Evolutionary conservation across 305 asterid species (phyloP), one percentile per base, ranked within the genome.

Genomic region (Solanum hybrid): DNA sequence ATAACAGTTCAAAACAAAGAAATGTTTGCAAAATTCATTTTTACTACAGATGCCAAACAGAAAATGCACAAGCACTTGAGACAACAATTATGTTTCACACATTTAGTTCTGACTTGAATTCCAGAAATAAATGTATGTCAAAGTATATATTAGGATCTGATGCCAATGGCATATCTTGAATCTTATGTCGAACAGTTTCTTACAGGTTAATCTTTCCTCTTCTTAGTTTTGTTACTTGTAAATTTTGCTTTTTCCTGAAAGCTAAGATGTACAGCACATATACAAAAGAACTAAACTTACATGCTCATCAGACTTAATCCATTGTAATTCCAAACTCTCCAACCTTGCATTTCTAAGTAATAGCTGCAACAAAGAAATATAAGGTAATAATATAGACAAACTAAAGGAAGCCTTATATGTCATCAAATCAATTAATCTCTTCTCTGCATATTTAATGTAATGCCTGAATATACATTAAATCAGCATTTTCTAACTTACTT

Each of bases 281-380:
- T 70, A 79, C 70, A 34, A 77, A 51, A 89, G 39, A 79, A 45
- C 91, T 51, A 89, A 80, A 83, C 96, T 95, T 91, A 96, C 99
- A 92, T 97, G 96, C 91, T 94, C 96, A 89, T 91, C 93, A 89
- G 97, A 95, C 93, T 97, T 97, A 75, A 97, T 95, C 98, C 98
- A 96, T 88, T 93, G 98, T 88, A 97, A 93, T 89, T 97, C 99
- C 94, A 97, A 93, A 90, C 92, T 90, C 90, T 90, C 95, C 96
- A 96, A 91, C 92, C 94, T 95, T 90, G 96, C 91, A 91, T 87
- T 92, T 87, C 92, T 94, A 34, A 97, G 92, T 93, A 96, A 93
- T 91, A 92, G 95, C 99, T 97, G 95, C 93, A 94, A 89, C 91
- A 84, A 86, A 73, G 34, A 88, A 91, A 38, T 91, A 90, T 79